phyloP scores from a whole-genome alignment of 202 grass and related monocot genomes.

The Setaria italica region DNA sequence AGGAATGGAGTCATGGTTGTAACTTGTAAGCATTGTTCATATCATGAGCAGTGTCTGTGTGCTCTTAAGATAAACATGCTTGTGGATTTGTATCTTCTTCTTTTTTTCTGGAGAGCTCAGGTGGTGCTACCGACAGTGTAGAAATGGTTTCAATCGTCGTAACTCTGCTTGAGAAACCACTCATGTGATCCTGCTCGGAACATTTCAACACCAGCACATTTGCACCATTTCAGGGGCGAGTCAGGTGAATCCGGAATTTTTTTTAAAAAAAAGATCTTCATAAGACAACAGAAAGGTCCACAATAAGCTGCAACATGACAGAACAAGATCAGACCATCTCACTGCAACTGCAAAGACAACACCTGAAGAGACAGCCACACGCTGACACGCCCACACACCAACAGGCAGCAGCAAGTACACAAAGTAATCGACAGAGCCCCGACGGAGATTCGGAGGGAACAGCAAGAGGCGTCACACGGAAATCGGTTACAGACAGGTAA shows the following conservation, averaged over 20 bases:
- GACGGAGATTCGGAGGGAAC: too few relatives aligned
- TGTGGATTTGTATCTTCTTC: background rate
- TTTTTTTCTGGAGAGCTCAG: background rate
- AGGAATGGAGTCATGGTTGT: background rate
- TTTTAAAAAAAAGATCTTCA: background rate
- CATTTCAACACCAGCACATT: background rate
- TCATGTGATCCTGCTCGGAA: background rate
- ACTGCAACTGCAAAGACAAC: background rate
- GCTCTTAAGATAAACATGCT: background rate
- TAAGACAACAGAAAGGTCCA: background rate
- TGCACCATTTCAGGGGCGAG: background rate
- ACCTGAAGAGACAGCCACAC: background rate
- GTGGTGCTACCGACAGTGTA: background rate
- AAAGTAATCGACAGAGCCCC: background rate
- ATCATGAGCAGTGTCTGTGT: background rate
- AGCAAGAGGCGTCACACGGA: too few relatives aligned
- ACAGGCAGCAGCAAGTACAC: too few relatives aligned
- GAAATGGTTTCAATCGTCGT: too few relatives aligned
- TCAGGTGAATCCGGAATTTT: background rate
- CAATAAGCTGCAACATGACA: background rate
- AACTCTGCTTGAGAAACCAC: background rate
- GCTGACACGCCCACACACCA: too few relatives aligned
- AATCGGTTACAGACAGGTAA: background rate
- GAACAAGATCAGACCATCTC: background rate
- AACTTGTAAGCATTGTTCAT: background rate